These are phyloP conservation scores for Plasmopara viticola DNA, from an alignment of 352 stramenopile genomes.

Conservation along the genomic window DNA sequence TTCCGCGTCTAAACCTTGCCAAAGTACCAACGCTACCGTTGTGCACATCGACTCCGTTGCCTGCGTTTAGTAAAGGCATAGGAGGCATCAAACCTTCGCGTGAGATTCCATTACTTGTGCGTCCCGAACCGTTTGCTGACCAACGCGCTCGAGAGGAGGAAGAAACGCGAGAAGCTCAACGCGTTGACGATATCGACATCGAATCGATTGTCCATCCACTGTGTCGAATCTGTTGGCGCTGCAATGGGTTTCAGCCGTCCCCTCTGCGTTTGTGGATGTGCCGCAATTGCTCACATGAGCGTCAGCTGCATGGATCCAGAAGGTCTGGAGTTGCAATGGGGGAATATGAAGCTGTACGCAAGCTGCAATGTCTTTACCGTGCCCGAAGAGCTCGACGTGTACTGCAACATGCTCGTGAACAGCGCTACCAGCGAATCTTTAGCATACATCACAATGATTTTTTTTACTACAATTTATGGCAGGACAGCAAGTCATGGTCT, in stretches of 20 bases:
- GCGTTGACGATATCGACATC: constrained; percentile 63
- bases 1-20: constrained; percentile 45
- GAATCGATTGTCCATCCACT: constrained; percentile 58
- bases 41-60: constrained; percentile 34
- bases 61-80: constrained; percentile 22
- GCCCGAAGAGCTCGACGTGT: constrained; percentile 39
- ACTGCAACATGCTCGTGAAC: constrained; percentile 47
- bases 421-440: constrained; percentile 68
- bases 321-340: constrained; percentile 31
- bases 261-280: constrained; percentile 63
- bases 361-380: constrained; percentile 65
- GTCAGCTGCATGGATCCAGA: constrained; percentile 53
- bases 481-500: constrained; percentile 38
- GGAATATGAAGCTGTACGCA: constrained; percentile 71
- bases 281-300: constrained; percentile 64
- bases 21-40: constrained; percentile 32
- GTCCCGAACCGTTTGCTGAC: constrained; percentile 53
- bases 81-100: constrained; percentile 7
- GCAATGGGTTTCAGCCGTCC: constrained; percentile 64
- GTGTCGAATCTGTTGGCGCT: constrained; percentile 72
- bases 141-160: constrained; percentile 24
- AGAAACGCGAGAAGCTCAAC: constrained; percentile 31
- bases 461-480: constrained; percentile 77
- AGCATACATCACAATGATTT: constrained; percentile 68
- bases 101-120: constrained; percentile 17